Evolutionary conservation across 2,329 filamentous ascomycete genomes (phyloP), one percentile per base, ranked within the genome.

Genomic region (Pseudogymnoascus sp.): DNA sequence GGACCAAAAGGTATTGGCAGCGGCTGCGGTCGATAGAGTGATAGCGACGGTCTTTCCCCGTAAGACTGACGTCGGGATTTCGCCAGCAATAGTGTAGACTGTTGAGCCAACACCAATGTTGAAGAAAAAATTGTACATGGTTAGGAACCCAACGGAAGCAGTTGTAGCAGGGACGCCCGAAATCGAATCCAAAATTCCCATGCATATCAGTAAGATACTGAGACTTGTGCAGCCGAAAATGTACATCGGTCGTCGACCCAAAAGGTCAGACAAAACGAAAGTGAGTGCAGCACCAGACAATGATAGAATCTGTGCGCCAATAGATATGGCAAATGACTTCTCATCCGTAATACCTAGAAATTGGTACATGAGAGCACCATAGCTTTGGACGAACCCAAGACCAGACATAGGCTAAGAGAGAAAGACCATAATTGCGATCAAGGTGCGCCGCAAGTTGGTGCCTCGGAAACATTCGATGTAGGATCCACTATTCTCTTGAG

Each of bases 161-260:
- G 69, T 71, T 0, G 66, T 65, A 3, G 69, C 71, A 4, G 37
- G 5, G n/a, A 40, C 37, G 6, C 37, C 68, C 67, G 0, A 62
- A 69, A 0, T 44, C 0, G 68, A 69, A 0, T 69, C 71, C 0
- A 69, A 67, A 4, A 73, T 72, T 11, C 67, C 71, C 71, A 73
- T 73, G 35, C 71, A 73, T 0, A 73, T 56, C 0, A 73, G 66
- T 1, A 73, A 40, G 37, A 40, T 40, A 16, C 37, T 40, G 64
- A 73, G 66, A 2, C 62, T 67, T 4, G 65, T 56, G 16, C 70
- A 73, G 1, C 71, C 71, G 4, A 59, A 56, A 4, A 73, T 28
- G 10, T 68, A 73, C 70, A 73, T 73, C 0, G 70, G 71, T 1
- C 71, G 68, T 50, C 71, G 70, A 5, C 71, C 71, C 16, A 63